Evolutionary conservation across 176 grass and related monocot species (phyloP), one percentile per base, ranked within the genome.

Genomic region (Pharus latifolius): DNA sequence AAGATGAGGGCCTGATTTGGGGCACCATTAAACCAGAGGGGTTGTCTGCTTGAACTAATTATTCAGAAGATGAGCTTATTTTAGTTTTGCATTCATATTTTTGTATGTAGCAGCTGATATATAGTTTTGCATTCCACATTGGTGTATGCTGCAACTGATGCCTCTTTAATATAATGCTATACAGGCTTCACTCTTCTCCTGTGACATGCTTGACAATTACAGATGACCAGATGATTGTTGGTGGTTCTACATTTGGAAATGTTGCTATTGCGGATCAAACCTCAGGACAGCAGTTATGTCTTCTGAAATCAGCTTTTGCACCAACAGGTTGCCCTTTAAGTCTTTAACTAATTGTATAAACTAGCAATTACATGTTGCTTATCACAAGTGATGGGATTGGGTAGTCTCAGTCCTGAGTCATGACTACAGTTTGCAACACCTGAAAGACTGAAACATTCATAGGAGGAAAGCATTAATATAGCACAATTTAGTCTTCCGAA

Each of bases 191-290:
- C 38, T 77, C 83, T 63, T 91, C 83, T 60, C 87, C 86, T 5
- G 72, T 98, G 56, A 90, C 87, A 70, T 98, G 89, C 75, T 73
- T 98, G 81, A 76, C 74, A 63, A 10, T 96, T 60, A 90, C 81
- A 42, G 86, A 90, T 56, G 89, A 98, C 56, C 93, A 92, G 18
- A 63, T 98, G 67, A 84, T 98, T 69, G 31, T 87, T 32, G 81
- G 78, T 83, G 94, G 94, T 75, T 98, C 89, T 73, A 83, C 85
- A 74, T 93, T 98, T 75, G 94, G 94, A 75, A 90, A 32, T 69
- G 40, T 98, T 67, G 65, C 89, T 71, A 75, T 93, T 90, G 80
- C 87, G 52, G 94, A 98, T 85, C 87, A 92, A 28, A 75, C 78
- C 20, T 93, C 89, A 54, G 94, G 94, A 49, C 65, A 98, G 68